Base-by-base conservation (phyloP, 176 grass and related monocot species). In the Aegilops umbellulata region DNA sequence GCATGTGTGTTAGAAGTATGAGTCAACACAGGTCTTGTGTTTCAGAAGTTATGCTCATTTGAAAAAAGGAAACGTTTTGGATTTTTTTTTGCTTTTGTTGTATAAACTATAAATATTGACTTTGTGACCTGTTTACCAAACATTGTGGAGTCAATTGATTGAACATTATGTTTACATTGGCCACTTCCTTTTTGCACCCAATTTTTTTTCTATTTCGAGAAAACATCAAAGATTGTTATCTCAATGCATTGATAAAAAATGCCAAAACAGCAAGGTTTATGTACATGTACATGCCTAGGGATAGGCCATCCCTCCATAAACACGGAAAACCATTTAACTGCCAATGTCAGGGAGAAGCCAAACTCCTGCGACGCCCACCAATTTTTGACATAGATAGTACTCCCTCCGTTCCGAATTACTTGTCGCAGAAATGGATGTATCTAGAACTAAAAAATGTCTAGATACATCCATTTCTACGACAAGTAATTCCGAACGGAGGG, bases 21-120 rank as follows among this genome's bases (percentile, higher is more conserved):
- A 39, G 71, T 38, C 9, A 70, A 27, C 67, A 38, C 46, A 38
- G 13, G 24, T 82, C 49, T 26, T 82, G 11, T 82, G 44, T 85
- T 78, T 38, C 42, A 78, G 67, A 77, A 85, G 44, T 77, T 77
- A 34, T 84, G 20, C 44, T 55, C 26, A 15, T 6, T 29, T 49
- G 46, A 49, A 49, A 46, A 24, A 30, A 36, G 41, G 9, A 74
- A 75, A 75, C n/a, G n/a, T 80, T 29, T 73, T 2, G 15, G 24
- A 61, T 41, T 39, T 73, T 12, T 11, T 22, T 19, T 39, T 3
- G 12, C 46, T 49, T 83, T 74, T 14, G 27, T 31, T 70, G 32
- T 69, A 69, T 39, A 74, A 47, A 47, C 25, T 19, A 41, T 83
- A 72, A 60, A 81, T 81, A 35, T 81, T n/a, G 30, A 62, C 38